Base-by-base conservation (phyloP, 331 rosid genomes). In the Arachis monticola region DNA sequence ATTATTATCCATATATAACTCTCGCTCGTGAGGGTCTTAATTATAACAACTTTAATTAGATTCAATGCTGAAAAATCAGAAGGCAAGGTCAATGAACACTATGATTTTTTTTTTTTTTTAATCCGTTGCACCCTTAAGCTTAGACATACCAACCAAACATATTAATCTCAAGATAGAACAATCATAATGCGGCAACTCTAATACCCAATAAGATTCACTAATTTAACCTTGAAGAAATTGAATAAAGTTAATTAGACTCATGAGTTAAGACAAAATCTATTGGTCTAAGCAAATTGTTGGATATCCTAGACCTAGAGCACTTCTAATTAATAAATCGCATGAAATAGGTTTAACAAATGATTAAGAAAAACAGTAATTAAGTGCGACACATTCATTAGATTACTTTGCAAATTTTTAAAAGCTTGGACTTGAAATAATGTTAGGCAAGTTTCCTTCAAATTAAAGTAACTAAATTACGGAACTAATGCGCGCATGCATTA, bases 401-500 rank as follows among this genome's bases (percentile, higher is more conserved):
- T 38, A 38, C 41, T 38, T 69, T 80, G 50, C 59, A 22, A 30
- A 52, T 4, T 38, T 52, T 66, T 48, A 55, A 4, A 10, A 63
- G 31, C 12, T 78, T 57, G 60, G 50, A 45, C 48, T 62, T 58
- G 45, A 60, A 73, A 62, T 38, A 38, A 2, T 38, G 41, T 38
- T 38, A 17, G 51, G 72, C 35, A 55, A 53, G 27, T 73, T 70
- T 65, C 56, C 86, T 83, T 83, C 42, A 46, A 35, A 51, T 68
- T 60, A 12, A 83, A 82, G 81, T 59, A 68, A 82, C 70, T 42
- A 50, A 57, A 51, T 50, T 62, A 76, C 69, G 73, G 80, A 84
- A 74, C 14, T 48, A 65, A 38, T 38, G 5, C 5, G 41, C 80
- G 80, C 88, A 72, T 83, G 84, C 91, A 79, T 75, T 69, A 67